A percentile compares a stretch with the other conserved stretches of the same genome.
Conservation (phyloP, 2,329 filamentous ascomycete genomes). For the Ophiocordyceps polyrhachis-furcata region DNA sequence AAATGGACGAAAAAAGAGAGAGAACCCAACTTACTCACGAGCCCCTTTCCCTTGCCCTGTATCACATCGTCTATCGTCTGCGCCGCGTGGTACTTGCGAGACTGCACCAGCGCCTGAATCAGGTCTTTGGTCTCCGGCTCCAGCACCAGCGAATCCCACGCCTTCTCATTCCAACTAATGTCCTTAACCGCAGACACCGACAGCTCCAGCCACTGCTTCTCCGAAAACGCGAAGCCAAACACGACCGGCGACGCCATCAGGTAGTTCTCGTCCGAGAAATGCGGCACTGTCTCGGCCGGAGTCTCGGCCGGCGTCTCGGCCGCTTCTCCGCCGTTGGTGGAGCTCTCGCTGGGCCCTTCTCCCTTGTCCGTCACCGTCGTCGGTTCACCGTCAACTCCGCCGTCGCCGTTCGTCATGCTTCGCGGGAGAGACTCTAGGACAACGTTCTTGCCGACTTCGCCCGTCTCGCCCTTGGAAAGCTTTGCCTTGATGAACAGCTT, state of each 20-base stretch:
- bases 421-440: conserved; percentile 34
- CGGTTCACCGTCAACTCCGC: not conserved
- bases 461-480: conserved; percentile 11
- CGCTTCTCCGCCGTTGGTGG: conserved; percentile 1
- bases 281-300: conserved; percentile 2
- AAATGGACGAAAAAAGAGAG: not conserved
- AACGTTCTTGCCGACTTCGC: conserved; percentile 19
- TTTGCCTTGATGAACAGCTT: conserved; percentile 27
- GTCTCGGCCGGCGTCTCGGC: conserved; percentile 4
- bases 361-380: not conserved
- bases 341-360: not conserved
- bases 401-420: not conserved
- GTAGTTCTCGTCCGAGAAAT: conserved; percentile 48
- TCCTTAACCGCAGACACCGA: conserved; percentile 61
- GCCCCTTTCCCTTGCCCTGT: conserved; percentile 69
- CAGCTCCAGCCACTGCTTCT: conserved; percentile 85
- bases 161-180: conserved; percentile 68
- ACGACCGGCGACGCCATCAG: conserved; percentile 71
- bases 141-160: conserved; percentile 68
- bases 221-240: conserved; percentile 69
- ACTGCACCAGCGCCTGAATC: conserved; percentile 60
- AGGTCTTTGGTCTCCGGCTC: conserved; percentile 41
- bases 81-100: conserved; percentile 64
- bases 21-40: conserved; percentile 42
- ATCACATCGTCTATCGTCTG: conserved; percentile 71